Evolutionary conservation across 106 monocot species (phyloP).

Genomic region (Platanthera zijinensis): DNA sequence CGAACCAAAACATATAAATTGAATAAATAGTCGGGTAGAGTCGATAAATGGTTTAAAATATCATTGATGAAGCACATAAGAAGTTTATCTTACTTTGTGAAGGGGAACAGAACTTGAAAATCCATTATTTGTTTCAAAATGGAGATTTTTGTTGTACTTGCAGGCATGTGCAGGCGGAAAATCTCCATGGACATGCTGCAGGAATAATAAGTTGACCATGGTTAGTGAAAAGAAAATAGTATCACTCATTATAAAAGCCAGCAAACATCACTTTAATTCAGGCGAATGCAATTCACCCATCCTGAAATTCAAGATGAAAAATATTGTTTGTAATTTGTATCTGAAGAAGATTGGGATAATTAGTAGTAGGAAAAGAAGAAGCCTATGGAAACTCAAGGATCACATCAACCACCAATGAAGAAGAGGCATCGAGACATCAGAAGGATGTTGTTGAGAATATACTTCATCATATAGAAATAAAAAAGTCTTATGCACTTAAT

Average conservation of each 20-base stretch:
- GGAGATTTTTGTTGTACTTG: constrained; percentile 2
- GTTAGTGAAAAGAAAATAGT: not conserved
- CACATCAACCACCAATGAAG: not conserved
- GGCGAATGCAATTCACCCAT: not conserved
- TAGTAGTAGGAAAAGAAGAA: not conserved
- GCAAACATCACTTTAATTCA: not conserved
- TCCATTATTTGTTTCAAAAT: constrained; percentile 1
- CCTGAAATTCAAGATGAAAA: not conserved
- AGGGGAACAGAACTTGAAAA: not conserved
- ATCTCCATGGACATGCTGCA: not conserved
- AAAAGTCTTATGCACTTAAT: too few relatives aligned
- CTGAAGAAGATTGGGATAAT: not conserved
- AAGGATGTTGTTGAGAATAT: too few relatives aligned
- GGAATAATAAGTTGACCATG: not conserved
- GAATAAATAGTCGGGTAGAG: not conserved
- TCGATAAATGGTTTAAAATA: not conserved
- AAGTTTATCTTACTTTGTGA: not conserved
- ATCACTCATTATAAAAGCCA: not conserved
- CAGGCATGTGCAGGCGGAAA: not conserved
- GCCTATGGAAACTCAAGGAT: not conserved
- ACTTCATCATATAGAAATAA: too few relatives aligned
- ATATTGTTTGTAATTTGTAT: not conserved
- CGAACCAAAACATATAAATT: not conserved
- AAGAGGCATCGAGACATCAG: too few relatives aligned
- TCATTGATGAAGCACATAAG: not conserved